phyloP scores from a whole-genome alignment of 169 alveolate species.

The Ichthyophthirius multifiliis region DNA sequence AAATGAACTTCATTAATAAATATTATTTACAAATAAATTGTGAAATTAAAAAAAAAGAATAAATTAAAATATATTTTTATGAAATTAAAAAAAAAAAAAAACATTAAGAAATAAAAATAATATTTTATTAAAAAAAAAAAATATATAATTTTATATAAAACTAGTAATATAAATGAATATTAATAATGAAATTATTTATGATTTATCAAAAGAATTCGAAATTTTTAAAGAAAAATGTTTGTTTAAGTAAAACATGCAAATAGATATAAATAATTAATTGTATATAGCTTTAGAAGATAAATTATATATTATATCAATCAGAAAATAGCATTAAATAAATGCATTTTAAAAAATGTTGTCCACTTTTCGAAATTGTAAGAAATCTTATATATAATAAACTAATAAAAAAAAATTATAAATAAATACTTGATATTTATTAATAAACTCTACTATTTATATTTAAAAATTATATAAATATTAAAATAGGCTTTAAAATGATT shows the following conservation, averaged over 20 bases:
- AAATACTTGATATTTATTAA: background rate
- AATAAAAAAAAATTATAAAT: too few relatives aligned
- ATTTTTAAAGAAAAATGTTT: background rate
- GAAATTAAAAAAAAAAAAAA: too few relatives aligned
- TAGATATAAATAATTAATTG: background rate
- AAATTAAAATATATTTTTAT: too few relatives aligned
- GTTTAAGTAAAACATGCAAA: background rate
- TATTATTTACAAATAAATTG: too few relatives aligned
- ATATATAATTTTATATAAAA: background rate
- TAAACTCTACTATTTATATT: background rate
- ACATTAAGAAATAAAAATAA: too few relatives aligned
- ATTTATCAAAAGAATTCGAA: background rate
- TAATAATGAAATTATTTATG: background rate
- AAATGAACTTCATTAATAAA: too few relatives aligned
- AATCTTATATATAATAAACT: background rate
- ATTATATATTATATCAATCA: background rate
- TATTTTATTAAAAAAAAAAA: too few relatives aligned
- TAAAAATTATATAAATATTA: background rate
- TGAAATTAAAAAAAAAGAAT: too few relatives aligned
- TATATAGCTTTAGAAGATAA: background rate
- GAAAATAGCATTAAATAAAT: background rate
- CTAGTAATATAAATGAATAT: background rate
- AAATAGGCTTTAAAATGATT: too few relatives aligned
- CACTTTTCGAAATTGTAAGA: background rate
- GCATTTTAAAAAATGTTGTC: background rate